Conservation (phyloP, 768 basidiomycete species). For the Tylopilus sp. region DNA sequence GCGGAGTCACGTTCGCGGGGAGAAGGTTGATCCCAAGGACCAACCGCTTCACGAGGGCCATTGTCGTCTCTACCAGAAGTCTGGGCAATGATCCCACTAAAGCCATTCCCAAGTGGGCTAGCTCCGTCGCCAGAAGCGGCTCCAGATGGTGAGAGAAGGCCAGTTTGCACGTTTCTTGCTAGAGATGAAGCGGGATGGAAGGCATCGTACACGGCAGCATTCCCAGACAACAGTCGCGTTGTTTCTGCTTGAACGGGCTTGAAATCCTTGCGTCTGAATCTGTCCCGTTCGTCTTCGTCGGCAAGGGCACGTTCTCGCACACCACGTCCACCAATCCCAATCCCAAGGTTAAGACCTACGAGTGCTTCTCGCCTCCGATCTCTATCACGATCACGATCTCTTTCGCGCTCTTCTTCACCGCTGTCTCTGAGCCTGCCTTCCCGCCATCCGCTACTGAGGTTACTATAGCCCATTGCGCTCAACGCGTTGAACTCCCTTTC, state of each 20-base stretch:
- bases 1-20: constrained; percentile 30
- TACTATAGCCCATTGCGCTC: constrained; percentile 45
- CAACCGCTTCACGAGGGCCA: constrained; percentile 23
- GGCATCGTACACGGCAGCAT: constrained; percentile 64
- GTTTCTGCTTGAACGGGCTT: constrained; percentile 37
- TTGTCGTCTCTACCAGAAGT: constrained; percentile 24
- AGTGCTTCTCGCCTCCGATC: constrained; percentile 41
- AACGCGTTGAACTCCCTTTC: constrained; percentile 48
- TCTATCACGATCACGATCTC: constrained; percentile 45
- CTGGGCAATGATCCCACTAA: constrained; percentile 26
- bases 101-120: constrained; percentile 19
- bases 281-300: constrained; percentile 51
- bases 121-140: constrained; percentile 18
- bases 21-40: constrained; percentile 33
- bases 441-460: constrained; percentile 30
- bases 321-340: constrained; percentile 39
- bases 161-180: constrained; percentile 25
- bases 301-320: constrained; percentile 62
- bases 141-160: constrained; percentile 19
- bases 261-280: constrained; percentile 52
- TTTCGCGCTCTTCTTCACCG: constrained; percentile 37
- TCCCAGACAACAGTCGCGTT: constrained; percentile 37
- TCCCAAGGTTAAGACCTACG: constrained; percentile 37
- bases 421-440: constrained; percentile 34
- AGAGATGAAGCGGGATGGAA: constrained; percentile 60